Evolutionary conservation across 768 basidiomycete species (phyloP).

Genomic region (Leccinum incarnatum): DNA sequence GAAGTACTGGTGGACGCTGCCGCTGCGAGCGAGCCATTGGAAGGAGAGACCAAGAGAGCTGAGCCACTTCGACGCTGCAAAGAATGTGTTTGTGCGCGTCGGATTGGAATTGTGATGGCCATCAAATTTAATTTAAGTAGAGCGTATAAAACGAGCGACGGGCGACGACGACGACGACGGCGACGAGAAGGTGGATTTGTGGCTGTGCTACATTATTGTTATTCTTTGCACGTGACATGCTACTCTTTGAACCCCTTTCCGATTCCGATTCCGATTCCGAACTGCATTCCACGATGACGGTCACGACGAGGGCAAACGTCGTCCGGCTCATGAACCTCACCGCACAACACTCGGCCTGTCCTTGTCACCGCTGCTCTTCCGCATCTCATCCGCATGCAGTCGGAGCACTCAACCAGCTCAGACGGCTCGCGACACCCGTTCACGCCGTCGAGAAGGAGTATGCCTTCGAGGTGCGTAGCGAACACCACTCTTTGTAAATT

Average conservation of each 20-base stretch:
- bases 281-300: slow-evolving; percentile 28
- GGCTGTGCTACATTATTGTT: slow-evolving; percentile 12
- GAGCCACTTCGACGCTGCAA: slow-evolving; percentile 39
- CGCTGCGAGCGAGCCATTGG: slow-evolving; percentile 1
- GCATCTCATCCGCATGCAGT: slow-evolving; percentile 37
- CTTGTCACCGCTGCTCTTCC: slow-evolving; percentile 69
- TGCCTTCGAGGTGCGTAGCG: slow-evolving; percentile 71
- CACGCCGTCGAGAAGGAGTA: slow-evolving; percentile 77
- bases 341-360: slow-evolving; percentile 70
- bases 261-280: not conserved
- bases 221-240: slow-evolving; percentile 6
- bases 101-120: slow-evolving; percentile 48
- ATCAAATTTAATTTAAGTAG: slow-evolving; percentile 16
- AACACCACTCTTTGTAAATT: not conserved
- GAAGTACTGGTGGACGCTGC: slow-evolving; percentile 6
- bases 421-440: slow-evolving; percentile 77
- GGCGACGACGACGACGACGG: not conserved
- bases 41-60: slow-evolving; percentile 21
- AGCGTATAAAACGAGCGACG: not conserved
- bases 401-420: slow-evolving; percentile 55
- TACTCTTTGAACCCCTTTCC: not conserved
- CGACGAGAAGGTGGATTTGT: not conserved
- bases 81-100: slow-evolving; percentile 38
- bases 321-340: slow-evolving; percentile 68
- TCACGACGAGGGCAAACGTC: slow-evolving; percentile 59